Evolutionary conservation across 2,329 filamentous ascomycete species (phyloP), one percentile per base, ranked within the genome.

Genomic region (Fusarium bactridioides): DNA sequence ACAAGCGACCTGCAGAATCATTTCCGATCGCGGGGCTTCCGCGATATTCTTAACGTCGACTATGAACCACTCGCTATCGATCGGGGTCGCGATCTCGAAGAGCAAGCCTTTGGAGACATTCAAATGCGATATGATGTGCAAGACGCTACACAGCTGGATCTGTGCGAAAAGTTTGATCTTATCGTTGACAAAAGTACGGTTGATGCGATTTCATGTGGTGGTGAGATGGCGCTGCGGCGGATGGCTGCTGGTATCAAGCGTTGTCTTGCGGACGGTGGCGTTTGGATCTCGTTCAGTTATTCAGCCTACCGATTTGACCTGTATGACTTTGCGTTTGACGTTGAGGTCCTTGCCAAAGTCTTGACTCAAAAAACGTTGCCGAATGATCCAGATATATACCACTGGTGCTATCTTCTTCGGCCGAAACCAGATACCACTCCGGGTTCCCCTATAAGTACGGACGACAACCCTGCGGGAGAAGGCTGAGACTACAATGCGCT

Each of bases 271-370:
- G 76, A 80, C 0, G 79, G 70, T 9, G 84, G 83, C 2, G 64
- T 83, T 19, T 87, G 86, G 85, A 76, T 87, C 16, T 86, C 84
- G 7, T 73, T 87, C 50, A 87, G 84, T 69, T 87, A 83, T 73
- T 87, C 86, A 4, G 76, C 77, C 1, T 72, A 43, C 5, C 80
- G 85, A 10, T 87, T 86, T 60, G 76, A 81, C 27, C 31, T 82
- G 11, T 76, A 78, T 5, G 61, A 74, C 1, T 51, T 86, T 44
- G 82, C 83, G 0, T 86, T 87, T 54, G 68, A 82, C 7, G 82
- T 84, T 10, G 74, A 83, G 37, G 79, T 85, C 2, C 69, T 87
- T 13, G 79, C 76, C n/a, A 83, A 80, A 74, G 78, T 87, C 4
- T 82, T 79, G 3, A 84, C 82, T 9, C 79, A 80, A 1, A 87